phyloP scores from a whole-genome alignment of 257 asterid genomes.

The Fraxinus cuspidata region DNA sequence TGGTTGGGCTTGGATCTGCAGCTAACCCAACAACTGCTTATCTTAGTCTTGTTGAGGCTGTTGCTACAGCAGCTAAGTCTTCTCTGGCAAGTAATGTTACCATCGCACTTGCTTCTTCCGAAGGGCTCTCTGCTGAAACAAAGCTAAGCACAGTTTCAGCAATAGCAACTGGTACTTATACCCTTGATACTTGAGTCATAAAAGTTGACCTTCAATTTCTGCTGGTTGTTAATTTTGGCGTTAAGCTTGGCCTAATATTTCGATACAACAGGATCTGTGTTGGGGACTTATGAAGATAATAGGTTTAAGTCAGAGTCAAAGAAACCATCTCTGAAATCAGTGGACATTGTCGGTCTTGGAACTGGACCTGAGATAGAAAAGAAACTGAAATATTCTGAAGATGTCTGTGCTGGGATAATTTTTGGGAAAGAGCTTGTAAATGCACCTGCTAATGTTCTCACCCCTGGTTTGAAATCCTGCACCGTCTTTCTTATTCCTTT shows the following conservation, averaged over 20 bases:
- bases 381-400: constrained; percentile 74
- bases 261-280: constrained; percentile 56
- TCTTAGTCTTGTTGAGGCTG: constrained; percentile 87
- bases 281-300: constrained; percentile 82
- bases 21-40: constrained; percentile 54
- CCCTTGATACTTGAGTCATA: background rate
- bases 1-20: constrained; percentile 79
- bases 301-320: constrained; percentile 89
- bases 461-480: constrained; percentile 74
- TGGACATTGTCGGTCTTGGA: constrained; percentile 93
- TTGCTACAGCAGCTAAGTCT: constrained; percentile 92
- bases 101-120: constrained; percentile 79
- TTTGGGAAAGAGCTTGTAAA: constrained; percentile 92
- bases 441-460: constrained; percentile 97
- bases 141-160: constrained; percentile 82
- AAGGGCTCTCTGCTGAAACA: constrained; percentile 52
- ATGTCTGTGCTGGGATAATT: constrained; percentile 78
- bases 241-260: constrained; percentile 8
- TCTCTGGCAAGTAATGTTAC: constrained; percentile 74
- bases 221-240: background rate
- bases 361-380: constrained; percentile 85
- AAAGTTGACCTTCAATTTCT: background rate
- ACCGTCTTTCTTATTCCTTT: background rate
- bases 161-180: constrained; percentile 64
- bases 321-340: constrained; percentile 60